These are phyloP conservation scores for Berberis vulgaris DNA, from an alignment of 164 flowering plant species.

Conservation along the genomic window DNA sequence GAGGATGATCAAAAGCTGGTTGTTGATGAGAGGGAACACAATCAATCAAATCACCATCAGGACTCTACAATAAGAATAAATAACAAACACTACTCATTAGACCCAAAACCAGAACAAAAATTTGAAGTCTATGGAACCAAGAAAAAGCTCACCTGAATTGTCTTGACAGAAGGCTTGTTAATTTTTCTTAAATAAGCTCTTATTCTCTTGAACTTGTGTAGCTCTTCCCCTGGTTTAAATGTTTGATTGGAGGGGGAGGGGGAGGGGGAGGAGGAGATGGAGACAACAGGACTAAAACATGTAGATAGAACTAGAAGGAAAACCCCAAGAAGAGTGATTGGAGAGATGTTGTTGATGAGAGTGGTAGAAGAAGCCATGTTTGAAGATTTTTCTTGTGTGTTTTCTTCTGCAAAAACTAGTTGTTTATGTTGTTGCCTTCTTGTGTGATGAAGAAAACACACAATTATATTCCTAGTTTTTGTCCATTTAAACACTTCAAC, in stretches of 20 bases:
- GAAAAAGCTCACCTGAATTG: conserved; percentile 51
- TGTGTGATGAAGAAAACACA: conserved; percentile 22
- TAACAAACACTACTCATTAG: not conserved
- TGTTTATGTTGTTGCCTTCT: conserved; percentile 17
- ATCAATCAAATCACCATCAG: conserved; percentile 93
- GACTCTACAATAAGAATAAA: conserved; percentile 52
- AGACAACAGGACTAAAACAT: conserved; percentile 26
- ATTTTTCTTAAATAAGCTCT: conserved; percentile 58
- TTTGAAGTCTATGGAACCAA: not conserved
- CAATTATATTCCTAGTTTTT: conserved; percentile 24
- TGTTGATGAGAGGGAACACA: conserved; percentile 82
- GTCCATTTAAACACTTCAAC: conserved; percentile 23
- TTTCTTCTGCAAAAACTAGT: no score
- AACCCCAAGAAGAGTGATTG: conserved; percentile 43
- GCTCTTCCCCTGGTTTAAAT: conserved; percentile 43
- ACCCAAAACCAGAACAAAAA: not conserved
- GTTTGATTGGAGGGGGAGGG: conserved; percentile 26
- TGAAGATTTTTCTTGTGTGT: conserved; percentile 18
- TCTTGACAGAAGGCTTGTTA: conserved; percentile 80
- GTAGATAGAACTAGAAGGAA: conserved; percentile 38
- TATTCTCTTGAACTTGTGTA: conserved; percentile 31
- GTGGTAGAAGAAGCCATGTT: conserved; percentile 36
- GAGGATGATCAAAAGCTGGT: conserved; percentile 98
- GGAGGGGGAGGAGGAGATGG: conserved; percentile 2
- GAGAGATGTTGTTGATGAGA: conserved; percentile 28